Percentiles rank a stretch among this genome's conserved stretches.
These are phyloP conservation scores for Xerocomus nothofagi DNA, from an alignment of 1,284 basidiomycete genomes.

Conservation along the genomic window DNA sequence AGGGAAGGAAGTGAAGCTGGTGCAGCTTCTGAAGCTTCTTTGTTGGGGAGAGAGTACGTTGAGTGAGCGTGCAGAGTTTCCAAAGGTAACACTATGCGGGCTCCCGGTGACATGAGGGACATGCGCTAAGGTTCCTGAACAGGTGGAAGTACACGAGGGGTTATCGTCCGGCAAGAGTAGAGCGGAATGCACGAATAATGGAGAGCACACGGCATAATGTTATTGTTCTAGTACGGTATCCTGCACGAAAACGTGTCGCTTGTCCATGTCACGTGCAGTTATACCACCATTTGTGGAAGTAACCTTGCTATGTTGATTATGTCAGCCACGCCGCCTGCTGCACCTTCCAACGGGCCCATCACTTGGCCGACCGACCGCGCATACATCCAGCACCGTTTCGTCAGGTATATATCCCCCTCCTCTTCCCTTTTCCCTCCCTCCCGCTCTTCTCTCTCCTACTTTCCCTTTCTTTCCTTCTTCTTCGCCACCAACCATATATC, in stretches of 20 bases:
- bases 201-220: constrained; percentile 3
- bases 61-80: constrained; percentile 73
- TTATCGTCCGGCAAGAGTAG: constrained; percentile 17
- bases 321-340: constrained; percentile 31
- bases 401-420: constrained; percentile 15
- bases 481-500: not conserved
- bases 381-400: constrained; percentile 27
- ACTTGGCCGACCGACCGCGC: constrained; percentile 25
- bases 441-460: not conserved
- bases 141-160: constrained; percentile 37
- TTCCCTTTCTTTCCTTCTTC: not conserved
- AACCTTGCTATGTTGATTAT: constrained; percentile 31
- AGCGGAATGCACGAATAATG: constrained; percentile 27
- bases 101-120: constrained; percentile 9
- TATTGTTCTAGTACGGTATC: not conserved
- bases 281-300: constrained; percentile 11
- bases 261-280: constrained; percentile 15
- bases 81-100: constrained; percentile 49
- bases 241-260: constrained; percentile 1
- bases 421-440: not conserved
- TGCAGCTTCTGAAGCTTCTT: constrained; percentile 82
- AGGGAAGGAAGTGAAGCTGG: constrained; percentile 89
- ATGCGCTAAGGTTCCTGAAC: constrained; percentile 22
- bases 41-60: constrained; percentile 87
- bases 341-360: constrained; percentile 31